A percentile compares a stretch with the other conserved stretches of the same genome.
Conservation (phyloP, 2,329 filamentous ascomycete genomes). For the Phyllosticta citribraziliensis region DNA sequence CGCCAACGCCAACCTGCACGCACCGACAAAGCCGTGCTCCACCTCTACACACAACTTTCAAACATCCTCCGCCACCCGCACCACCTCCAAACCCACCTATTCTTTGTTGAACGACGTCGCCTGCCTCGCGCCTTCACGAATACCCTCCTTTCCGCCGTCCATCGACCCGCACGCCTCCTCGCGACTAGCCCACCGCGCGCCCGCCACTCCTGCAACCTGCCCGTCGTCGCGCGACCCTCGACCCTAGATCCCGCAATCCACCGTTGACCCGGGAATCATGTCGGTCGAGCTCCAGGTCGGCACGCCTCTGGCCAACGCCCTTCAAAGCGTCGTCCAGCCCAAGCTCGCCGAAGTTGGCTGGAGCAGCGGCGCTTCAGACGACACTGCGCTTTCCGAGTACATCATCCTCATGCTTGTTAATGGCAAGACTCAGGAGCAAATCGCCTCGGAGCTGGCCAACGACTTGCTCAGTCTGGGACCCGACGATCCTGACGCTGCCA, state of each 20-base stretch:
- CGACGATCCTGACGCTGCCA: slow-evolving; percentile 70
- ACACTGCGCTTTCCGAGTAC: slow-evolving; percentile 84
- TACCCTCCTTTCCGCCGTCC: background rate
- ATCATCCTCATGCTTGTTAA: slow-evolving; percentile 96
- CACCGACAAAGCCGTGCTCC: background rate
- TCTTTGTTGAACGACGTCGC: background rate
- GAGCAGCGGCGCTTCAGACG: slow-evolving; percentile 70
- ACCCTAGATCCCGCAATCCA: slow-evolving; percentile 7
- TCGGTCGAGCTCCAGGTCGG: slow-evolving; percentile 65
- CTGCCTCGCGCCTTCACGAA: background rate
- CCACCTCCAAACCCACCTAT: background rate
- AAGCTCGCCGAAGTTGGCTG: slow-evolving; percentile 91
- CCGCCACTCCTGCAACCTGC: slow-evolving; percentile 4
- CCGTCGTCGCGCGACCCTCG: slow-evolving; percentile 1
- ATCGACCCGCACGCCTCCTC: background rate
- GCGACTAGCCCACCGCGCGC: background rate
- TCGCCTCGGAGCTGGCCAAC: slow-evolving; percentile 75
- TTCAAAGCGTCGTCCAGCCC: slow-evolving; percentile 73
- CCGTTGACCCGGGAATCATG: slow-evolving; percentile 43
- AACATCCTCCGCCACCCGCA: background rate
- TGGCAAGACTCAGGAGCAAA: slow-evolving; percentile 83
- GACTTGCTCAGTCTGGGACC: slow-evolving; percentile 75
- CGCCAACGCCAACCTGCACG: background rate
- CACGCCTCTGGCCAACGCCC: slow-evolving; percentile 74
- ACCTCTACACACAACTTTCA: background rate